Evolutionary conservation across 306 rosid species (phyloP).

Genomic region (Betula pendula): DNA sequence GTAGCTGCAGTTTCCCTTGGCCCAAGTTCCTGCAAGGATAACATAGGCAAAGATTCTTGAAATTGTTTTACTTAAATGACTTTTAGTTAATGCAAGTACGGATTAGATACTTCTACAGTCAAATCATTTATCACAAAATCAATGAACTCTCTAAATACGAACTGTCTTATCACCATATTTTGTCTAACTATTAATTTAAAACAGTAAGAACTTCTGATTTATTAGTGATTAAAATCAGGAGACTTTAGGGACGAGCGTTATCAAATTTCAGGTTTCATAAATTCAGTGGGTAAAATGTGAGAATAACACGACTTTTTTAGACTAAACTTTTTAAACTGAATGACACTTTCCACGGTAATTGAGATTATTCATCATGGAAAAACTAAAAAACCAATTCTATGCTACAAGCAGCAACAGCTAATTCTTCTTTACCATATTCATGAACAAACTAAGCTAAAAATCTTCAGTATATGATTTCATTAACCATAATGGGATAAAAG

Average conservation of each 20-base stretch:
- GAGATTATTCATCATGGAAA: neutral
- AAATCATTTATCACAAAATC: neutral
- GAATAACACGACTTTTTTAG: neutral
- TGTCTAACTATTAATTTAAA: neutral
- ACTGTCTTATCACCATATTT: neutral
- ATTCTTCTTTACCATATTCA: neutral
- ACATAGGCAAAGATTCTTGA: constrained; percentile 12
- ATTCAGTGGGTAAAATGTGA: neutral
- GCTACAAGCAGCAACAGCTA: neutral
- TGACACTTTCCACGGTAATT: neutral
- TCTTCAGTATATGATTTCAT: neutral
- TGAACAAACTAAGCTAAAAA: neutral
- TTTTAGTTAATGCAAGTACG: neutral
- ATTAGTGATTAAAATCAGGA: neutral
- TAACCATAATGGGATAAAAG: neutral
- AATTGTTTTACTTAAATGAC: neutral
- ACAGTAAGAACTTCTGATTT: neutral
- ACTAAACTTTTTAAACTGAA: neutral
- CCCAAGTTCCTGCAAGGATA: constrained; percentile 62
- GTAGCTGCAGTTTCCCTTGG: constrained; percentile 46
- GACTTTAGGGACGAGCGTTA: neutral
- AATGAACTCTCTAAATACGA: neutral
- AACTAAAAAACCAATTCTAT: neutral
- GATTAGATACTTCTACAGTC: neutral
- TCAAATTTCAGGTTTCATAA: neutral